Percentiles rank a stretch among this genome's conserved stretches.
Evolutionary conservation across 2,329 filamentous ascomycete species (phyloP).

Genomic region (Epichloe elymi): DNA sequence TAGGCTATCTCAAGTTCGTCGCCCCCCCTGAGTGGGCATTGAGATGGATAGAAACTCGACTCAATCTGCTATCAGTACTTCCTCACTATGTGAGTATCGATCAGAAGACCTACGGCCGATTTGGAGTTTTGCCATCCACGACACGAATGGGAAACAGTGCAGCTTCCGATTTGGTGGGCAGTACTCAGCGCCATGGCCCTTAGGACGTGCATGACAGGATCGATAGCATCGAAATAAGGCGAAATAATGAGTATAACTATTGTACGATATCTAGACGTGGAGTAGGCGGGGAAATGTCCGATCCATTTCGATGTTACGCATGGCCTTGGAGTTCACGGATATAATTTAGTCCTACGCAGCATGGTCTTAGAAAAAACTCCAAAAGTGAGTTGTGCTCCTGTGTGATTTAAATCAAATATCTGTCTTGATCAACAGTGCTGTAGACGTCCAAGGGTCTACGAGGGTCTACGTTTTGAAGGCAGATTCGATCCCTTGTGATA

Average conservation of each 20-base stretch:
- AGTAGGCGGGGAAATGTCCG: neutral
- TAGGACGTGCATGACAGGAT: slow-evolving; percentile 21
- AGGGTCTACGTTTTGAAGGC: no score
- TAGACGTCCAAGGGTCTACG: neutral
- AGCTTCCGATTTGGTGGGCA: slow-evolving; percentile 46
- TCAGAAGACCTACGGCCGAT: slow-evolving; percentile 89
- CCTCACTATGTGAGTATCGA: slow-evolving; percentile 92
- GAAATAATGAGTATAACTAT: neutral
- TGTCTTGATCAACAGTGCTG: neutral
- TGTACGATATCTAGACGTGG: neutral
- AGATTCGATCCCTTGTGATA: no score
- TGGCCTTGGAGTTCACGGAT: neutral
- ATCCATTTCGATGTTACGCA: neutral
- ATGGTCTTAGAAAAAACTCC: neutral
- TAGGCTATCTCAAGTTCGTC: slow-evolving; percentile 80
- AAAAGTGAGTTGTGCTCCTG: neutral
- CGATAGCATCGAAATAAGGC: neutral
- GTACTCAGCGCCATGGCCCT: slow-evolving; percentile 55
- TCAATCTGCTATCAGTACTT: slow-evolving; percentile 71
- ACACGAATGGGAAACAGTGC: slow-evolving; percentile 27
- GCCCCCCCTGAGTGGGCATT: slow-evolving; percentile 81
- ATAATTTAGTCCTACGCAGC: neutral
- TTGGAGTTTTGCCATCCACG: slow-evolving; percentile 66
- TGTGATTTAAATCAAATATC: neutral
- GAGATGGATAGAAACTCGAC: slow-evolving; percentile 75